Conservation (phyloP, 495 filamentous ascomycete genomes). For the Neurospora sp. region DNA sequence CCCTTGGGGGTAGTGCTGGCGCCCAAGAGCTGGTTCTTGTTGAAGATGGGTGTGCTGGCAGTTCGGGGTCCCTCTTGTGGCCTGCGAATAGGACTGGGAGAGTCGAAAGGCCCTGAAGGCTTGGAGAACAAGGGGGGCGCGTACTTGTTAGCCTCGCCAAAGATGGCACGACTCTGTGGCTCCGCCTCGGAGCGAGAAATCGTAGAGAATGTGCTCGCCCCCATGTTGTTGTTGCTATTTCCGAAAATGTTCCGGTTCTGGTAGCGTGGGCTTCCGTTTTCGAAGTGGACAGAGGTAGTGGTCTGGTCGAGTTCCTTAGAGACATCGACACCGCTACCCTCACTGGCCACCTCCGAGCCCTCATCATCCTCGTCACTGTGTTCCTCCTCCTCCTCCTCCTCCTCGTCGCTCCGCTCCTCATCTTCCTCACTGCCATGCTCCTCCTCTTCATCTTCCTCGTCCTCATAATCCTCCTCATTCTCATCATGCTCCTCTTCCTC, state of each 20-base stretch:
- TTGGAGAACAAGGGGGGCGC: conserved; percentile 47
- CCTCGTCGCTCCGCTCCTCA: conserved; percentile 20
- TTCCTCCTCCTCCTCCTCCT: conserved; percentile 34
- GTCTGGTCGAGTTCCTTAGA: conserved; percentile 57
- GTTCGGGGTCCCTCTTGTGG: conserved; percentile 41
- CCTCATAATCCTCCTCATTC: conserved; percentile 21
- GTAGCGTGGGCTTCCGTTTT: background rate
- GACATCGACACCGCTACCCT: conserved; percentile 55
- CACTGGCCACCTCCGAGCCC: conserved; percentile 35
- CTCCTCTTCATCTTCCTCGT: conserved; percentile 21
- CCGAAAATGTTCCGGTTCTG: background rate
- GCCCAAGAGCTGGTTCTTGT: conserved; percentile 15
- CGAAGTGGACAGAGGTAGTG: conserved; percentile 14
- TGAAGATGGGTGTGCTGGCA: conserved; percentile 46
- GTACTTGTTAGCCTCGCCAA: conserved; percentile 53
- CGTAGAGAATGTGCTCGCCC: conserved; percentile 31
- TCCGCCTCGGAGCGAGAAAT: conserved; percentile 38
- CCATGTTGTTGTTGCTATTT: conserved; percentile 9
- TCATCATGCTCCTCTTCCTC: conserved; percentile 28
- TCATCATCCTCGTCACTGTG: conserved; percentile 33
- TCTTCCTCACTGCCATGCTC: conserved; percentile 14
- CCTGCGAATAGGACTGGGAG: conserved; percentile 66
- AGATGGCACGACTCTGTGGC: conserved; percentile 37
- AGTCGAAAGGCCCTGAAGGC: conserved; percentile 54
- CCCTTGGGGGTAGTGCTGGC: conserved; percentile 8